Conservation (phyloP, 805 yeast species). For the Jamesozyma piceae region DNA sequence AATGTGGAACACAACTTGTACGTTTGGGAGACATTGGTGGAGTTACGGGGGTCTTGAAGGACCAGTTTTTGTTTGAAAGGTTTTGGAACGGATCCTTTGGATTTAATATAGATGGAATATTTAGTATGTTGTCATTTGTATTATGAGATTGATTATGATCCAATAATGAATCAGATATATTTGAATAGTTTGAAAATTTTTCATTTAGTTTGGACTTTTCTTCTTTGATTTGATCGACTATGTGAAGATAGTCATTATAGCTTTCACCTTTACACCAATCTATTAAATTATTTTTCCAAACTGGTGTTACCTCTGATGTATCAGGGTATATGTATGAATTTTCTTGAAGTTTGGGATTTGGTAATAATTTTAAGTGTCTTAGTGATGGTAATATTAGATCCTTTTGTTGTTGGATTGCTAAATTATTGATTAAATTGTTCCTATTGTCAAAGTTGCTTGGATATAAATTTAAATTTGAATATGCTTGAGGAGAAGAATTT, state of each 20-base stretch:
- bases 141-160: background rate
- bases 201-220: constrained; percentile 2
- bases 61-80: constrained; percentile 10
- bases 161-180: background rate
- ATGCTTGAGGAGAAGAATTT: constrained; percentile 17
- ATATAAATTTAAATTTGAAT: background rate
- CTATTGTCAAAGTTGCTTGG: background rate
- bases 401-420: background rate
- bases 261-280: constrained; percentile 29
- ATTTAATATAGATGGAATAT: constrained; percentile 22
- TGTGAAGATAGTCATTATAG: constrained; percentile 25
- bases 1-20: background rate
- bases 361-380: constrained; percentile 25
- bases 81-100: constrained; percentile 26
- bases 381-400: constrained; percentile 22
- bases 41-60: constrained; percentile 21
- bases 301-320: constrained; percentile 26
- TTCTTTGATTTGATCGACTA: constrained; percentile 4
- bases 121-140: background rate
- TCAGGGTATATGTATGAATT: constrained; percentile 28
- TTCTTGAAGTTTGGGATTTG: constrained; percentile 25
- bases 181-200: constrained; percentile 1
- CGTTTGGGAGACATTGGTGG: constrained; percentile 24
- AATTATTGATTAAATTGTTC: background rate
- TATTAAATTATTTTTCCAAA: constrained; percentile 26